Conservation (phyloP, 805 yeast species). For the Clavispora vitiphila region DNA sequence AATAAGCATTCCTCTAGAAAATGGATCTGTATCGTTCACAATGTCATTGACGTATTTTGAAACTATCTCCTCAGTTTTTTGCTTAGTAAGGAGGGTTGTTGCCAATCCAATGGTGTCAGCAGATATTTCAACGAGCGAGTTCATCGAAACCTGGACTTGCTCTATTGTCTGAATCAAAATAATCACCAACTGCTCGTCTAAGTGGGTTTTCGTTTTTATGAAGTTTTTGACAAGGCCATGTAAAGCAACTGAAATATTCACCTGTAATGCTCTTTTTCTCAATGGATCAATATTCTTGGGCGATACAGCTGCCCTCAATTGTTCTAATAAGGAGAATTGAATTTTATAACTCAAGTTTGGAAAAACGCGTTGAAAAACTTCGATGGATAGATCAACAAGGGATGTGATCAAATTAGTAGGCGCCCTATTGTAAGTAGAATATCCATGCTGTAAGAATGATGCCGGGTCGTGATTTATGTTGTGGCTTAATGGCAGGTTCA, state of each 20-base stretch:
- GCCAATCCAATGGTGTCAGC: constrained; percentile 58
- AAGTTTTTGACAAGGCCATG: constrained; percentile 41
- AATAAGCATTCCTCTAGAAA: constrained; percentile 44
- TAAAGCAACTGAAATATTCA: constrained; percentile 62
- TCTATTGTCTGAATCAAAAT: constrained; percentile 49
- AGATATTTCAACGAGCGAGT: constrained; percentile 40
- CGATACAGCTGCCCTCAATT: constrained; percentile 51
- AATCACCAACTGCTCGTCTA: constrained; percentile 34
- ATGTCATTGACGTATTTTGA: constrained; percentile 49
- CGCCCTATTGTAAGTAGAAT: constrained; percentile 14
- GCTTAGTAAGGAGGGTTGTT: constrained; percentile 16
- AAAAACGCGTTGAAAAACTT: constrained; percentile 65
- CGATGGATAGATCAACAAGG: constrained; percentile 73
- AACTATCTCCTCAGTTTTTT: constrained; percentile 21
- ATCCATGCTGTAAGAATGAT: constrained; percentile 19
- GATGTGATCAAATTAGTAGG: constrained; percentile 23
- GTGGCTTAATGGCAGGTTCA: constrained; percentile 18
- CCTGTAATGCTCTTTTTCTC: constrained; percentile 43
- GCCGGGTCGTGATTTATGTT: constrained; percentile 33
- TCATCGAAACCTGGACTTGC: constrained; percentile 35
- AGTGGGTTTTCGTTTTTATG: constrained; percentile 12
- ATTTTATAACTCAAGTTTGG: constrained; percentile 70
- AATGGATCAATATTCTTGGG: constrained; percentile 29
- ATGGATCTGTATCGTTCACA: constrained; percentile 61
- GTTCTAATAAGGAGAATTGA: constrained; percentile 84